Conservation (phyloP, 768 basidiomycete genomes). For the Phlebiopsis flavidoalba region DNA sequence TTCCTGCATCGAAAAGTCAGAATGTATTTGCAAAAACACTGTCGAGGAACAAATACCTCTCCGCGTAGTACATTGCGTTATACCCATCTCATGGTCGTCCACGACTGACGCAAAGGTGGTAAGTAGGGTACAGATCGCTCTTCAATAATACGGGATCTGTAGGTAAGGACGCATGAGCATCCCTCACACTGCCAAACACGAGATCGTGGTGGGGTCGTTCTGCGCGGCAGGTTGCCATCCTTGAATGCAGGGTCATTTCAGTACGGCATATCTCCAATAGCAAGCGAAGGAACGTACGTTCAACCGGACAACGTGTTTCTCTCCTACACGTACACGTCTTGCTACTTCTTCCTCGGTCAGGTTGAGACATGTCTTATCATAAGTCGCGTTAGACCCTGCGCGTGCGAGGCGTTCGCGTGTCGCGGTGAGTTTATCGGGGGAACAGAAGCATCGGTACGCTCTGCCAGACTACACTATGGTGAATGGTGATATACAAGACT, state of each 20-base stretch:
- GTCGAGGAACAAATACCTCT: conserved; percentile 51
- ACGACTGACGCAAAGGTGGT: conserved; percentile 95
- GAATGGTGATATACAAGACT: background rate
- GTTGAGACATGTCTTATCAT: conserved; percentile 86
- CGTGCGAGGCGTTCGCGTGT: conserved; percentile 69
- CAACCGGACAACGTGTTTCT: conserved; percentile 79
- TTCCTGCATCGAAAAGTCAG: conserved; percentile 52
- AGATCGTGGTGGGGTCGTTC: conserved; percentile 55
- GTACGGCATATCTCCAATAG: background rate
- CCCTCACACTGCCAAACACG: conserved; percentile 69
- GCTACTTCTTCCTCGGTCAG: conserved; percentile 83
- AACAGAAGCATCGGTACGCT: conserved; percentile 96
- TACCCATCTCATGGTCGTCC: conserved; percentile 94
- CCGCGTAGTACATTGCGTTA: conserved; percentile 94
- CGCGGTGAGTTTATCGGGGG: conserved; percentile 58
- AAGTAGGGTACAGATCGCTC: conserved; percentile 90
- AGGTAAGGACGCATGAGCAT: conserved; percentile 71
- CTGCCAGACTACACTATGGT: conserved; percentile 56
- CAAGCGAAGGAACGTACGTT: conserved; percentile 51
- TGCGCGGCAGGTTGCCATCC: conserved; percentile 54
- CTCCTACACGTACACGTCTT: conserved; percentile 65
- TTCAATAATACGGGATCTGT: conserved; percentile 93
- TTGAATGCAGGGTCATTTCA: conserved; percentile 22
- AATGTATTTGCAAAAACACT: no score
- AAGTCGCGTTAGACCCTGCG: conserved; percentile 70